These are phyloP conservation scores for Petunia secreta DNA, from an alignment of 257 asterid species.

Conservation along the genomic window DNA sequence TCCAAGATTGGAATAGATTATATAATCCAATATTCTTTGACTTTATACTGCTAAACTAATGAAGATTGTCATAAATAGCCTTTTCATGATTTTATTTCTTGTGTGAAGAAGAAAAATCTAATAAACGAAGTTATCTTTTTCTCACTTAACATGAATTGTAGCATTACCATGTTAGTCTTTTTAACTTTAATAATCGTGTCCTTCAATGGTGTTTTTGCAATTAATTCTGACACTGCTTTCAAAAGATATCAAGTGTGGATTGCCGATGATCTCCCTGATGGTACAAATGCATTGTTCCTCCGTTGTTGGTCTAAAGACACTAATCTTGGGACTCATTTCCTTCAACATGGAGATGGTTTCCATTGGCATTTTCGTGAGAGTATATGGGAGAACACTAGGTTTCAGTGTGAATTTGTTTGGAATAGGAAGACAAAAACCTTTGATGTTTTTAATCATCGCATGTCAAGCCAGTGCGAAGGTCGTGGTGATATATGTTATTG, in stretches of 20 bases:
- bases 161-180: background rate
- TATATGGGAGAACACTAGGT: background rate
- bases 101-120: no score
- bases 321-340: conserved; percentile 21
- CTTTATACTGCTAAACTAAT: no score
- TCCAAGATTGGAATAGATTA: no score
- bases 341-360: background rate
- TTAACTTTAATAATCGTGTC: background rate
- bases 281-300: background rate
- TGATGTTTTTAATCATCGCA: background rate
- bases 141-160: background rate
- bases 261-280: conserved; percentile 14
- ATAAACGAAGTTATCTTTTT: background rate
- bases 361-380: conserved; percentile 13
- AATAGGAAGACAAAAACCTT: background rate
- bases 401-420: background rate
- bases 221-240: background rate
- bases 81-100: no score
- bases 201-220: background rate
- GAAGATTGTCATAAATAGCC: no score
- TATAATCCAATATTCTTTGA: no score
- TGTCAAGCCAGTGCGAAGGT: background rate
- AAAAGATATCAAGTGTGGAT: background rate
- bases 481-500: conserved; percentile 9
- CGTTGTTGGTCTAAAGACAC: conserved; percentile 8